Percentiles rank a stretch among this genome's conserved stretches.
phyloP scores from a whole-genome alignment of 2,329 filamentous ascomycete species.

The Fusarium tjaetaba region DNA sequence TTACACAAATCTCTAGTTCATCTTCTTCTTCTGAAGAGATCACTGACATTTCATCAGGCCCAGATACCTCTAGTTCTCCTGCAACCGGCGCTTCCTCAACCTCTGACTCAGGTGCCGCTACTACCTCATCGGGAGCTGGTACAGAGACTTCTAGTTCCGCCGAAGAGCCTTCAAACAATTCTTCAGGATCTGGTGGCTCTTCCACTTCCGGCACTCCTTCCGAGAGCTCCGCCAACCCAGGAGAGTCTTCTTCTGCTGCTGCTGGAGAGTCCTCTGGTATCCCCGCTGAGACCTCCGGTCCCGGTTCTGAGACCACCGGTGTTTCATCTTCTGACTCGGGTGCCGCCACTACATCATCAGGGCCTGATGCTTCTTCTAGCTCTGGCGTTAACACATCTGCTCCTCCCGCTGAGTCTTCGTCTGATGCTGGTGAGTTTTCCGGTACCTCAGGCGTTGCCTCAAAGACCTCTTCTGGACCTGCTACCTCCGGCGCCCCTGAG shows the following conservation, averaged over 20 bases:
- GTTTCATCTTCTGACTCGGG: neutral
- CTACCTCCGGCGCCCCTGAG: neutral
- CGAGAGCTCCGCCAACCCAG: neutral
- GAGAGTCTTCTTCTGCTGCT: neutral
- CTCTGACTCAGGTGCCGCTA: neutral
- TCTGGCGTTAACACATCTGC: neutral
- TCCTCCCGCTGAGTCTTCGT: neutral
- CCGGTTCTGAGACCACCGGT: neutral
- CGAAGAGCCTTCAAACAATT: neutral
- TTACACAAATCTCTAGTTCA: neutral
- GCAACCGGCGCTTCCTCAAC: neutral
- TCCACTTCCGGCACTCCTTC: neutral
- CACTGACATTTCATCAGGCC: neutral
- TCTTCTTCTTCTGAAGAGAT: neutral
- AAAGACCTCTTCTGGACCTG: neutral
- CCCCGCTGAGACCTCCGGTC: neutral
- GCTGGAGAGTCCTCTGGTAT: neutral
- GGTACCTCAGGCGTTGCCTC: no score
- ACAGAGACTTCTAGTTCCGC: neutral
- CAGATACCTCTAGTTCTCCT: neutral
- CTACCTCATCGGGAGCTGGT: neutral
- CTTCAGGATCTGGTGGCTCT: neutral
- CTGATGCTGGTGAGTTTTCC: no score
- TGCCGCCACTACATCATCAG: neutral
- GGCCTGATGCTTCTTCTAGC: neutral